Percentiles rank a stretch among this genome's conserved stretches.
phyloP scores from a whole-genome alignment of 2,329 filamentous ascomycete species.

The Colletotrichum lentis region DNA sequence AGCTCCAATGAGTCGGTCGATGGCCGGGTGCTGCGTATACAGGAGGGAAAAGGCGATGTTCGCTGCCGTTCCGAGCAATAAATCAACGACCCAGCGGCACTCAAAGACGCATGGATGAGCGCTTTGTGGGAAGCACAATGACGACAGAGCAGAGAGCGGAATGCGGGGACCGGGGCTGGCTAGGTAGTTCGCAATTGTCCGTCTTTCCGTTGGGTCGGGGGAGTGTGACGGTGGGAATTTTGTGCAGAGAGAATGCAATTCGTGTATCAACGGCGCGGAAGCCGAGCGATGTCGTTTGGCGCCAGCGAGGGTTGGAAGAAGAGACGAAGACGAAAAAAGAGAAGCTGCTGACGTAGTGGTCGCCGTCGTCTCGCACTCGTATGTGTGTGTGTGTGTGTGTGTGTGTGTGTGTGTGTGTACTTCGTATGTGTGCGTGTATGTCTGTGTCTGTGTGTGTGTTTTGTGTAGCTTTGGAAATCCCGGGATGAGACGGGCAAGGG shows the following conservation, averaged over 20 bases:
- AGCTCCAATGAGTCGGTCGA: neutral
- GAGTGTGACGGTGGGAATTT: conserved; percentile 8
- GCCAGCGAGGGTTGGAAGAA: neutral
- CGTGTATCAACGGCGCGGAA: conserved; percentile 4
- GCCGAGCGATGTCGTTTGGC: neutral
- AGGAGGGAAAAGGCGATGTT: conserved; percentile 9
- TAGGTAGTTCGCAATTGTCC: conserved; percentile 1
- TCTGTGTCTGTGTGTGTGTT: no score
- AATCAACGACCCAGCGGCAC: conserved; percentile 24
- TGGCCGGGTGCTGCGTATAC: conserved; percentile 15
- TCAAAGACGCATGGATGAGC: conserved; percentile 12
- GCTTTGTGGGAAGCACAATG: conserved; percentile 34
- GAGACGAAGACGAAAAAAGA: neutral
- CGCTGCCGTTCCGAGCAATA: conserved; percentile 8
- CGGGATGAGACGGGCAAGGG: conserved; percentile 1
- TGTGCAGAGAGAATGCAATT: conserved; percentile 5
- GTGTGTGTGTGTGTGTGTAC: neutral
- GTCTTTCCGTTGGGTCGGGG: conserved; percentile 9
- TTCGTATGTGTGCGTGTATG: neutral
- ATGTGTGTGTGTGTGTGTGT: neutral
- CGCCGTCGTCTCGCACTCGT: neutral
- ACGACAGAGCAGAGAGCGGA: conserved; percentile 29
- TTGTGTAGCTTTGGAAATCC: neutral
- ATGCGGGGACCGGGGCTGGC: conserved; percentile 26
- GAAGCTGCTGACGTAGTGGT: conserved; percentile 18